Conservation (phyloP, 2,329 filamentous ascomycete species). For the Fusarium robinianum region DNA sequence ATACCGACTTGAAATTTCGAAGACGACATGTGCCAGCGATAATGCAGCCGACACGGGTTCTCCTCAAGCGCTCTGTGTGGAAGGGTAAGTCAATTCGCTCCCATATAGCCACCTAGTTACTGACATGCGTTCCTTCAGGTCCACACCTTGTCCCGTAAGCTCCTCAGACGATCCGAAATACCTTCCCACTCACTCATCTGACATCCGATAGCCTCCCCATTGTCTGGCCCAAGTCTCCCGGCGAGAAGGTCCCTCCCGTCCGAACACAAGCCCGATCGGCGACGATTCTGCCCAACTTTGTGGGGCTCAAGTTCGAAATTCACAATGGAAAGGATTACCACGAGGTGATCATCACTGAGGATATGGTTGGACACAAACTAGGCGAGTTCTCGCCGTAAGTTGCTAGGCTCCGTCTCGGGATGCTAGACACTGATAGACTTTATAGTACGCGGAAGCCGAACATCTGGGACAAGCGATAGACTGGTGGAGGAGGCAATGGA, state of each 20-base stretch:
- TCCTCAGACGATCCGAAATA: constrained; percentile 8
- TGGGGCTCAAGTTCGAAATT: constrained; percentile 85
- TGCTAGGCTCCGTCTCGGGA: background rate
- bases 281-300: constrained; percentile 90
- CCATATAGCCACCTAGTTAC: background rate
- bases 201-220: constrained; percentile 62
- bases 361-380: constrained; percentile 95
- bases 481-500: constrained; percentile 19
- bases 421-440: constrained; percentile 7
- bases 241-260: constrained; percentile 71
- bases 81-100: constrained; percentile 64
- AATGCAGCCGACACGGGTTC: constrained; percentile 72
- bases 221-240: constrained; percentile 59
- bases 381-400: constrained; percentile 89
- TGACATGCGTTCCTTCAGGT: constrained; percentile 43
- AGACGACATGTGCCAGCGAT: constrained; percentile 37
- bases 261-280: constrained; percentile 85
- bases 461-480: constrained; percentile 53
- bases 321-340: constrained; percentile 90
- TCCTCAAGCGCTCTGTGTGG: constrained; percentile 81
- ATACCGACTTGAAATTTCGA: constrained; percentile 29
- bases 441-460: constrained; percentile 62
- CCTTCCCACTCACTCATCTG: constrained; percentile 34
- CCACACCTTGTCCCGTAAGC: constrained; percentile 60
- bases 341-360: constrained; percentile 83